phyloP scores from a whole-genome alignment of 2,329 filamentous ascomycete genomes.

The Xylogone sp. region DNA sequence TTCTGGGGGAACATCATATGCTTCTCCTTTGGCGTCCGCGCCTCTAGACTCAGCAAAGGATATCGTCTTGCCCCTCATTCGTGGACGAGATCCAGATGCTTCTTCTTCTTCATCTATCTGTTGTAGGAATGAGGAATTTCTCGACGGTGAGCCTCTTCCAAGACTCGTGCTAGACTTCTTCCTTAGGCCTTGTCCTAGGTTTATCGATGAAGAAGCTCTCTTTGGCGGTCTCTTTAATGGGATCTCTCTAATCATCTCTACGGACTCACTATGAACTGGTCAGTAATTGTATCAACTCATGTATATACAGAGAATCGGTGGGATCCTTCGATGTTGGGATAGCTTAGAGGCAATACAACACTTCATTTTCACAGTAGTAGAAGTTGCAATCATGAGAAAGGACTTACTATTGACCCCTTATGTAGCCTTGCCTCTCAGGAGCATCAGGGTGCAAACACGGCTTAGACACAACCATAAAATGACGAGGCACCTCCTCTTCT shows the following conservation, averaged over 20 bases:
- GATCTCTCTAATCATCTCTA: conserved; percentile 86
- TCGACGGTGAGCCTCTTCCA: conserved; percentile 39
- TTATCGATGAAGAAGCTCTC: conserved; percentile 40
- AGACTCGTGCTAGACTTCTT: conserved; percentile 27
- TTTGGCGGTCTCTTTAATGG: conserved; percentile 45
- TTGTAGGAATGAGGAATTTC: conserved; percentile 30
- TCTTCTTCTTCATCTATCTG: conserved; percentile 5
- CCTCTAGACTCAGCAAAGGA: conserved; percentile 36
- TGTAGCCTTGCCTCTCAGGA: conserved; percentile 66
- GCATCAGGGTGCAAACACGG: conserved; percentile 76
- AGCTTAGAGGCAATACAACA: too few species aligned
- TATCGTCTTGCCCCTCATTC: conserved; percentile 34
- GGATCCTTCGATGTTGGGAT: too few species aligned
- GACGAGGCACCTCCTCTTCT: conserved; percentile 47
- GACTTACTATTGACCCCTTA: conserved; percentile 67
- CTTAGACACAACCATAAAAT: conserved; percentile 85
- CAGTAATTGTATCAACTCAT: neutral
- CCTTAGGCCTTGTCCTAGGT: conserved; percentile 32
- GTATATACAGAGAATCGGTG: neutral
- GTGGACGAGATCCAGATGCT: conserved; percentile 14
- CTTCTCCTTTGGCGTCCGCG: conserved; percentile 31
- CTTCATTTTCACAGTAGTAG: too few species aligned
- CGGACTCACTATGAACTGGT: conserved; percentile 56
- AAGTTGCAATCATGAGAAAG: too few species aligned
- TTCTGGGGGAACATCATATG: conserved; percentile 27